Evolutionary conservation across 2,329 filamentous ascomycete species (phyloP).

Genomic region (Colletotrichum brevisporum): DNA sequence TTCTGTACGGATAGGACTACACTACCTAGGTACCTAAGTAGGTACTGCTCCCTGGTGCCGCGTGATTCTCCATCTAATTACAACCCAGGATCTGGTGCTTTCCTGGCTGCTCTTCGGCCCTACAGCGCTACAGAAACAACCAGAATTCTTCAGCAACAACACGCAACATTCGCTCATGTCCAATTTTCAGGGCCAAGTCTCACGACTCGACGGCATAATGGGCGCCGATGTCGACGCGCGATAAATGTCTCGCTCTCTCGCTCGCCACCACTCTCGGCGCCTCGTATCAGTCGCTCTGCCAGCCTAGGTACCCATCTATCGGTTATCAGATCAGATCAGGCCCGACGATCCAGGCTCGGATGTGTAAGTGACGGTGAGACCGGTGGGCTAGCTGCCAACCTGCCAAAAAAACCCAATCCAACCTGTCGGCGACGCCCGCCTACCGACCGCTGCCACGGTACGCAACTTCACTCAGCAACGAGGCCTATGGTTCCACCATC

Average conservation of each 20-base stretch:
- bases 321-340: constrained; percentile 34
- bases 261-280: constrained; percentile 29
- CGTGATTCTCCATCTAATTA: constrained; percentile 26
- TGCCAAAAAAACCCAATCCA: constrained; percentile 17
- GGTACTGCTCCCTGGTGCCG: constrained; percentile 2
- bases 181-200: constrained; percentile 7
- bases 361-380: constrained; percentile 19
- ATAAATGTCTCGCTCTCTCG: constrained; percentile 13
- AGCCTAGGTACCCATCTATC: constrained; percentile 2
- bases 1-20: not conserved
- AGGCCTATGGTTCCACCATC: constrained; percentile 26
- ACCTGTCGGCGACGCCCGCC: constrained; percentile 30
- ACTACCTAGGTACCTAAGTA: too few species aligned
- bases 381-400: constrained; percentile 13
- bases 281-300: constrained; percentile 11
- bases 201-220: constrained; percentile 3
- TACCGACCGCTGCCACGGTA: not conserved
- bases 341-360: constrained; percentile 16
- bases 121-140: constrained; percentile 1
- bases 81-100: constrained; percentile 21
- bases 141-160: constrained; percentile 26
- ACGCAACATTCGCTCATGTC: not conserved
- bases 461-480: constrained; percentile 1
- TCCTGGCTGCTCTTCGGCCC: constrained; percentile 32
- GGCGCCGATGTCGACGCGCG: not conserved